A percentile compares a stretch with the other conserved stretches of the same genome.
Conservation (phyloP, 2,329 filamentous ascomycete species). For the Penicillium sclerotigenum region DNA sequence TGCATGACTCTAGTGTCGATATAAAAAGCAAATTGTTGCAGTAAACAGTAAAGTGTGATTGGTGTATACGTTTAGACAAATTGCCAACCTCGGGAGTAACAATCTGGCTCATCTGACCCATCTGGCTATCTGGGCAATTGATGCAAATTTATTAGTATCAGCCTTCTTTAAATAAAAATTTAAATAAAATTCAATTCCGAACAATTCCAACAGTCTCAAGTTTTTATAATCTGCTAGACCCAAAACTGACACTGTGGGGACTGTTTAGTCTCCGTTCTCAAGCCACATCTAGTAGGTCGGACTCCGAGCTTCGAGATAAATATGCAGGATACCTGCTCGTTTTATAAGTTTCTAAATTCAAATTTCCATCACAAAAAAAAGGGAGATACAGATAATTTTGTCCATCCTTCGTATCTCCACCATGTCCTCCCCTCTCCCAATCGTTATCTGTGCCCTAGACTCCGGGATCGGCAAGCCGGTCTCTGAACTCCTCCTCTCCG, state of each 20-base stretch:
- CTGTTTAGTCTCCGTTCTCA: neutral
- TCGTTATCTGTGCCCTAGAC: conserved; percentile 19
- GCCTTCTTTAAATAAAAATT: too few relatives aligned
- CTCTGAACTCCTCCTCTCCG: conserved; percentile 15
- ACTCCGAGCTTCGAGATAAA: conserved; percentile 3
- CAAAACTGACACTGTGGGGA: neutral
- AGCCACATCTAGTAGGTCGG: conserved; percentile 2
- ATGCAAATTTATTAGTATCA: too few relatives aligned
- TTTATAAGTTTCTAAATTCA: neutral
- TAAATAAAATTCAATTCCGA: too few relatives aligned
- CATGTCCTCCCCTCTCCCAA: conserved; percentile 15
- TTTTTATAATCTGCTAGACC: neutral
- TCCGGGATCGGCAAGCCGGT: conserved; percentile 16
- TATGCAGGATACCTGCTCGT: neutral
- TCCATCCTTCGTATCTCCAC: neutral
- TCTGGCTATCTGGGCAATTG: too few relatives aligned
- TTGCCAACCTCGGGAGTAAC: neutral
- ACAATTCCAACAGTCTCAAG: neutral
- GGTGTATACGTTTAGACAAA: neutral
- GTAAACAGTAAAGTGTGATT: neutral
- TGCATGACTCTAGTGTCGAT: neutral
- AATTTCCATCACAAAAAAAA: neutral
- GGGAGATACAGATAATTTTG: too few relatives aligned
- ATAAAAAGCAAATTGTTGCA: neutral
- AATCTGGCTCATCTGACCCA: too few relatives aligned